Evolutionary conservation across 345 rosid species (phyloP).

Genomic region (Nasturtium officinale): DNA sequence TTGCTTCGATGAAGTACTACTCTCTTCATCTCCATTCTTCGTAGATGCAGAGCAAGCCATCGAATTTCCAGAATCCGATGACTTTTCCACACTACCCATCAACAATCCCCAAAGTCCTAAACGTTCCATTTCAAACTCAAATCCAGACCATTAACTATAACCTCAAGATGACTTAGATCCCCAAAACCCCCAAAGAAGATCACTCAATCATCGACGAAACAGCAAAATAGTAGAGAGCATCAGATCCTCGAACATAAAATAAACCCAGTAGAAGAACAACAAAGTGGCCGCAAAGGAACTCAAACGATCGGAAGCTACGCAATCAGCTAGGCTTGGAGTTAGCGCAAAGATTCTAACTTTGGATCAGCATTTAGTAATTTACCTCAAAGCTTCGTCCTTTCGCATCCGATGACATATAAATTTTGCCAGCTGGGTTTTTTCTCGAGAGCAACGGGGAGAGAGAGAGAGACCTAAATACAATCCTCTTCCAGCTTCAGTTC

Average conservation of each 20-base stretch:
- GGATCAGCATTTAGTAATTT: slow-evolving; percentile 14
- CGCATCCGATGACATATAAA: slow-evolving; percentile 15
- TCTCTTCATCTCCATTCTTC: slow-evolving; percentile 48
- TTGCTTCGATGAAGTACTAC: slow-evolving; percentile 53
- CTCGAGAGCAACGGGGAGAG: slow-evolving; percentile 30
- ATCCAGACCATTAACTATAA: slow-evolving; percentile 17
- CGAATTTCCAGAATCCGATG: slow-evolving; percentile 54
- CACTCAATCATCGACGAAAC: slow-evolving; percentile 11
- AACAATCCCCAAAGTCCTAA: slow-evolving; percentile 45
- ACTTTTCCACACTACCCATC: slow-evolving; percentile 57
- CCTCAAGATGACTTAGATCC: slow-evolving; percentile 5
- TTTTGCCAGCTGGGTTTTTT: slow-evolving; percentile 30
- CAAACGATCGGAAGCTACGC: slow-evolving; percentile 36
- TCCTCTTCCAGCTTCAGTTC: slow-evolving; percentile 22
- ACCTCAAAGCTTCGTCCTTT: slow-evolving; percentile 34
- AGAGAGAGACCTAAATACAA: slow-evolving; percentile 33
- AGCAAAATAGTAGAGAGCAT: background rate
- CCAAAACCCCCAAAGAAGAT: slow-evolving; percentile 12
- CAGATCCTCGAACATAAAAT: slow-evolving; percentile 24
- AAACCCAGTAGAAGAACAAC: slow-evolving; percentile 16
- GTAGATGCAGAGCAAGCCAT: slow-evolving; percentile 41
- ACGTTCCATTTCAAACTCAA: slow-evolving; percentile 39
- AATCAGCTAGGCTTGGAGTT: slow-evolving; percentile 36
- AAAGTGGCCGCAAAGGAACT: slow-evolving; percentile 32
- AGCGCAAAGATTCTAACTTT: slow-evolving; percentile 37